These are phyloP conservation scores for Nepenthes mirabilis DNA, from an alignment of 148 eudicot species.

Conservation along the genomic window DNA sequence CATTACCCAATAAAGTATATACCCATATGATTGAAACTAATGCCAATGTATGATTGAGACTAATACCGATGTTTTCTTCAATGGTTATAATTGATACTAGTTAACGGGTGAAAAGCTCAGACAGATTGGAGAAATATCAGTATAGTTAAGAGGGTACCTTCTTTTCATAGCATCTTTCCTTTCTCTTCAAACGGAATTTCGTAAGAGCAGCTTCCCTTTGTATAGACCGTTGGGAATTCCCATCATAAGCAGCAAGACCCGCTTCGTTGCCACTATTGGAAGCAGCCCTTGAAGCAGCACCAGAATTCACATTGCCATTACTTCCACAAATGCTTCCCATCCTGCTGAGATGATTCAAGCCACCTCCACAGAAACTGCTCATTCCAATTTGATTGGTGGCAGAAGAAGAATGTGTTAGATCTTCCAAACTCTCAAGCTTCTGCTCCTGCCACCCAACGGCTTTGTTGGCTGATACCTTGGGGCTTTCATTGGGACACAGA, in stretches of 20 bases:
- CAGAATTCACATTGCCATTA: constrained; percentile 18
- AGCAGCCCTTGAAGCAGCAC: constrained; percentile 10
- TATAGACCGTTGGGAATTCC: constrained; percentile 29
- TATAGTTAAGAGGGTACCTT: constrained; percentile 35
- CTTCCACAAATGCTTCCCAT: constrained; percentile 13
- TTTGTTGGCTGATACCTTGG: neutral
- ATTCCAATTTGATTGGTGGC: constrained; percentile 53
- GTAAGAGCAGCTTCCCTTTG: constrained; percentile 69
- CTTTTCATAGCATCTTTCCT: constrained; percentile 91
- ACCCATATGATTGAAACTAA: too few relatives aligned
- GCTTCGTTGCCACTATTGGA: constrained; percentile 31
- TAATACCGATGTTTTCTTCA: too few relatives aligned
- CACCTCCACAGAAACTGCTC: constrained; percentile 37
- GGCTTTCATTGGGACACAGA: constrained; percentile 19
- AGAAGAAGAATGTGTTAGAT: constrained; percentile 26
- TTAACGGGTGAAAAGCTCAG: too few relatives aligned
- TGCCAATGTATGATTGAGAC: too few relatives aligned
- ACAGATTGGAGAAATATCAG: neutral
- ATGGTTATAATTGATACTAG: too few relatives aligned
- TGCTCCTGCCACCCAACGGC: constrained; percentile 14
- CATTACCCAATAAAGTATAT: too few relatives aligned
- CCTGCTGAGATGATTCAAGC: constrained; percentile 21
- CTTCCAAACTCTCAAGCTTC: constrained; percentile 23
- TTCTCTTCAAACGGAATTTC: constrained; percentile 85
- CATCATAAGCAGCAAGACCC: constrained; percentile 11